Evolutionary conservation across 208 protist genomes (phyloP).

Genomic region (Trypanosoma congolense): DNA sequence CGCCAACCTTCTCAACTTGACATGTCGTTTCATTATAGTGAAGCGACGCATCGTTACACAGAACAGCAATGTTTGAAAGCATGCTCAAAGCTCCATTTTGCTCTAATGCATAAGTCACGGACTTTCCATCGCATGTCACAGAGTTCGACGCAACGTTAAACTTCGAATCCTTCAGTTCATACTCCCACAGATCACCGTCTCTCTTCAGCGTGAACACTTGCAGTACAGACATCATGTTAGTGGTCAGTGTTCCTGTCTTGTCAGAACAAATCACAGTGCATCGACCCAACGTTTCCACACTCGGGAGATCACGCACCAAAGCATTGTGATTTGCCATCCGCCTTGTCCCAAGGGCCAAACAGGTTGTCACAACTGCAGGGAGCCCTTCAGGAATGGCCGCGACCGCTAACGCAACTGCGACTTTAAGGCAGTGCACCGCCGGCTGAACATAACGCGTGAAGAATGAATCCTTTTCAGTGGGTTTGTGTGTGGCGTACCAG

Average conservation of each 20-base stretch:
- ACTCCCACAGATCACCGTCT: slow-evolving; percentile 15
- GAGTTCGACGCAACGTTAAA: slow-evolving; percentile 38
- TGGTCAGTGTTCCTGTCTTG: slow-evolving; percentile 99
- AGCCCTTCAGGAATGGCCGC: slow-evolving; percentile 98
- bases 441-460: slow-evolving; percentile 65
- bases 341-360: slow-evolving; percentile 92
- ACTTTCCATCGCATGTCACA: slow-evolving; percentile 18
- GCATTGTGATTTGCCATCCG: slow-evolving; percentile 96
- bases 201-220: slow-evolving; percentile 44
- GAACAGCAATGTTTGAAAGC: slow-evolving; percentile 45
- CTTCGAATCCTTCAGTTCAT: slow-evolving; percentile 49
- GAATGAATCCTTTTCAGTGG: slow-evolving; percentile 33
- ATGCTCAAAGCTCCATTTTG: slow-evolving; percentile 49
- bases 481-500: slow-evolving; percentile 75
- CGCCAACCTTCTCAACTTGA: slow-evolving; percentile 71
- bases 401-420: slow-evolving; percentile 96
- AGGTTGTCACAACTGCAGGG: slow-evolving; percentile 95
- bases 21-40: slow-evolving; percentile 26
- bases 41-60: slow-evolving; percentile 84
- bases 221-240: slow-evolving; percentile 96
- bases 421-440: slow-evolving; percentile 91
- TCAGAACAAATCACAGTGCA: slow-evolving; percentile 98
- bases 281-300: slow-evolving; percentile 97
- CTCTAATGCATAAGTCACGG: slow-evolving; percentile 15
- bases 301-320: slow-evolving; percentile 92